Evolutionary conservation across 2,329 filamentous ascomycete species (phyloP).

Genomic region (Aureobasidium uvarum): DNA sequence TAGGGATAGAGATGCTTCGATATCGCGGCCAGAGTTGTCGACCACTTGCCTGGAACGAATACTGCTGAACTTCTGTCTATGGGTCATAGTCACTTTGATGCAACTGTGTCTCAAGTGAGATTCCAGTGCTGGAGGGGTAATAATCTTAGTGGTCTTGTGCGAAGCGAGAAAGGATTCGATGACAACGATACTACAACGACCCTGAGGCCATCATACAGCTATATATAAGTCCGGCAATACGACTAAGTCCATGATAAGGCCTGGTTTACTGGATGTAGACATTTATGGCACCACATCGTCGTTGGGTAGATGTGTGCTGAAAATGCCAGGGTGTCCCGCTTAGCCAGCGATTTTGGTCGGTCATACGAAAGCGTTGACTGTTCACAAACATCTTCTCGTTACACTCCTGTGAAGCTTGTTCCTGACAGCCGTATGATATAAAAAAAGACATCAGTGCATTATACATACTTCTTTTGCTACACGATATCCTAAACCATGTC

Average conservation of each 20-base stretch:
- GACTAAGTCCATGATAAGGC: neutral
- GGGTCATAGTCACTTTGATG: too few species aligned
- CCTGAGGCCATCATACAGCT: neutral
- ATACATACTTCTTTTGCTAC: slow-evolving; percentile 7
- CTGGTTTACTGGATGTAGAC: neutral
- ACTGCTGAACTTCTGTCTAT: too few species aligned
- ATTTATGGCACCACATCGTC: neutral
- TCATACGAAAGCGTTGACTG: neutral
- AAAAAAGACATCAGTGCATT: neutral
- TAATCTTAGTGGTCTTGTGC: neutral
- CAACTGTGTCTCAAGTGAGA: too few species aligned
- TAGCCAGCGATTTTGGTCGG: neutral
- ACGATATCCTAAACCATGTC: neutral
- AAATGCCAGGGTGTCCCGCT: neutral
- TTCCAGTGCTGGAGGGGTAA: neutral
- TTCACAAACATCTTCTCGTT: neutral
- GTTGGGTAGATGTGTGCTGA: neutral
- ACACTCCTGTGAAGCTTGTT: neutral
- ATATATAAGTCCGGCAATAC: neutral
- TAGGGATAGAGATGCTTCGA: too few species aligned
- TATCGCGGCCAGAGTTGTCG: too few species aligned
- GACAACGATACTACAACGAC: neutral
- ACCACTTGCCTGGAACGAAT: too few species aligned
- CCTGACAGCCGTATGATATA: too few species aligned
- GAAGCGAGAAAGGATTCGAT: neutral